Base-by-base conservation (phyloP, 2,329 filamentous ascomycete genomes). In the Pleoardoris graminearum region DNA sequence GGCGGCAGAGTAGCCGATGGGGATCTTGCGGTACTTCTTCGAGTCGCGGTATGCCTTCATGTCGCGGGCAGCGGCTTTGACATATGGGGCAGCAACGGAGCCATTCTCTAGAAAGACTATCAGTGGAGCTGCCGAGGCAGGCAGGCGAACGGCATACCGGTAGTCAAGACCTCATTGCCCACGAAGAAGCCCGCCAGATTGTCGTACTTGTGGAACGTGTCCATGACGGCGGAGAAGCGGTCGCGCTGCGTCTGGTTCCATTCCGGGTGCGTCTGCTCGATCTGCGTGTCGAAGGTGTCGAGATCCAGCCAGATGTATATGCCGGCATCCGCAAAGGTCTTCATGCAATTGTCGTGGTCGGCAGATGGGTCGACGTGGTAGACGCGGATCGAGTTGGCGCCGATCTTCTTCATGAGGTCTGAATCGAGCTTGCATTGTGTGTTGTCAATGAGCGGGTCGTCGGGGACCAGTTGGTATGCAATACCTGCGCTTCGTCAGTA, bases 271-370 rank as follows among this genome's bases (percentile, higher is more conserved):
- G 75, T 77, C 83, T 85, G 81, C 57, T 85, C 74, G 59, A 91
- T 87, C 67, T 88, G 86, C 1, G 86, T 87, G 59, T 78, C 75
- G 58, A 73, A 73, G 5, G 86, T 89, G 66, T 91, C 92, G 54
- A 96, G 80, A 72, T 96, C 91, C 44, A 95, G 82, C 69, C 93
- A 86, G 48, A 91, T 75, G 70, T 96, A 95, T 70, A 96, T 93
- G 51, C 89, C 89, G 36, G 85, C 88, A 63, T 91, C 84, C 11
- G 84, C 85, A 69, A 96, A 90, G 1, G 85, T 86, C 48, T 80
- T 80, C 90, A 96, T 95, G 77, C 91, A 96, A 17, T 81, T 86
- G 52, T 83, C 80, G 73, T 96, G 92, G 69, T 93, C 78, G 27
- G 77, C 84, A 2, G 75, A 71, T 1, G 89, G 77, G 64, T 95